Percentiles rank a stretch among this genome's conserved stretches.
Evolutionary conservation across 2,329 filamentous ascomycete species (phyloP).

Genomic region (Akanthomyces lecanii): DNA sequence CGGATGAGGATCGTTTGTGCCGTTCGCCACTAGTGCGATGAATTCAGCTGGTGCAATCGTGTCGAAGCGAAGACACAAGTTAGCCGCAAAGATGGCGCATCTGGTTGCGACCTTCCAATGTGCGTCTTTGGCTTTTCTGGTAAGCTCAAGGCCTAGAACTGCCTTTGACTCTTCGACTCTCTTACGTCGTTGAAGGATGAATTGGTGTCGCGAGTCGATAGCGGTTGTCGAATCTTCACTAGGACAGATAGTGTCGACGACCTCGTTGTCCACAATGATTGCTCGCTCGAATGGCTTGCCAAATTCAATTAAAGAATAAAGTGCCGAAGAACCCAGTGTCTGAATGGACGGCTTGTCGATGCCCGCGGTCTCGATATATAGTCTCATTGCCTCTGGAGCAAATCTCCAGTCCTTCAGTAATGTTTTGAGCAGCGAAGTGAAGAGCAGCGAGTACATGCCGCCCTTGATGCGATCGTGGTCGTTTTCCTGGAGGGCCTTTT

Average conservation of each 20-base stretch:
- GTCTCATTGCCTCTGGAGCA: conserved; percentile 79
- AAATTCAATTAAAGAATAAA: conserved; percentile 88
- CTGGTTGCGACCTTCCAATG: conserved; percentile 96
- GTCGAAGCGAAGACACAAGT: conserved; percentile 87
- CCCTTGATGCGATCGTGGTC: conserved; percentile 94
- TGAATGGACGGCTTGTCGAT: conserved; percentile 96
- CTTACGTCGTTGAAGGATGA: conserved; percentile 69
- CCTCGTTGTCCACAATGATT: conserved; percentile 70
- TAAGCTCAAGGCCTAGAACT: conserved; percentile 74
- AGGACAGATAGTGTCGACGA: conserved; percentile 69
- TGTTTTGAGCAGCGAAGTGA: conserved; percentile 83
- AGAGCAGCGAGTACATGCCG: conserved; percentile 83
- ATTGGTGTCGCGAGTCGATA: conserved; percentile 59
- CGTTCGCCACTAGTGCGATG: conserved; percentile 75
- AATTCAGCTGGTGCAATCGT: conserved; percentile 76
- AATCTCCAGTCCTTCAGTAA: conserved; percentile 91
- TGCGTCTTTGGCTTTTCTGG: conserved; percentile 68
- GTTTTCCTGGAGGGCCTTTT: conserved; percentile 70
- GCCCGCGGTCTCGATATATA: conserved; percentile 84
- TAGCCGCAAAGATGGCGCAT: conserved; percentile 85
- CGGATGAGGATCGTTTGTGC: conserved; percentile 87
- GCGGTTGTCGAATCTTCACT: conserved; percentile 55
- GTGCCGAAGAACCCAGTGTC: conserved; percentile 72
- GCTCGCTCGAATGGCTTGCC: conserved; percentile 83
- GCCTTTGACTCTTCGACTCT: conserved; percentile 82